Conservation (phyloP, 179 eudicot species). For the Silene noctiflora region DNA sequence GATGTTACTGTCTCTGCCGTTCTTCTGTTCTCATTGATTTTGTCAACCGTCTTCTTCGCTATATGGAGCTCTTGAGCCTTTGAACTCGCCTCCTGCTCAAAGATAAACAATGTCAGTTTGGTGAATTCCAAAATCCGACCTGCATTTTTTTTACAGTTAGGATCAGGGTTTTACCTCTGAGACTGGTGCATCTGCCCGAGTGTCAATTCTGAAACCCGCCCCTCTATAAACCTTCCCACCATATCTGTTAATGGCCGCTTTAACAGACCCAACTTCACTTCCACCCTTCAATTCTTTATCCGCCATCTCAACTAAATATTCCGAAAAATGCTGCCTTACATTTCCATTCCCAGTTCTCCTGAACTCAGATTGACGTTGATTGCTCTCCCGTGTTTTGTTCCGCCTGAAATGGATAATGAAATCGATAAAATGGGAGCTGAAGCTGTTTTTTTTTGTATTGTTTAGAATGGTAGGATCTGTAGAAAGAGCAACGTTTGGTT, state of each 20-base stretch:
- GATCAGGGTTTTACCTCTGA: conserved; percentile 21
- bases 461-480: background rate
- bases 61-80: conserved; percentile 54
- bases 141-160: background rate
- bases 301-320: conserved; percentile 25
- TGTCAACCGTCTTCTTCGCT: conserved; percentile 44
- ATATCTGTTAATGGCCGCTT: conserved; percentile 45
- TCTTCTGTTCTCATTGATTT: conserved; percentile 36
- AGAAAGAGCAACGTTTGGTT: conserved; percentile 31
- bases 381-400: background rate
- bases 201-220: conserved; percentile 20
- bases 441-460: background rate
- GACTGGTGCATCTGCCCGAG: conserved; percentile 21
- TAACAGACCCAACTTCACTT: conserved; percentile 31
- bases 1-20: conserved; percentile 41
- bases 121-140: background rate
- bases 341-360: background rate
- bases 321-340: background rate
- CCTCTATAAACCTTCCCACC: conserved; percentile 30
- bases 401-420: background rate
- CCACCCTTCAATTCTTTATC: conserved; percentile 17
- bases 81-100: conserved; percentile 43
- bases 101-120: no score
- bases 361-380: background rate
- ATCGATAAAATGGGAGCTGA: background rate